Evolutionary conservation across 176 grass and related monocot species (phyloP).

Genomic region (Zoysia pacifica): DNA sequence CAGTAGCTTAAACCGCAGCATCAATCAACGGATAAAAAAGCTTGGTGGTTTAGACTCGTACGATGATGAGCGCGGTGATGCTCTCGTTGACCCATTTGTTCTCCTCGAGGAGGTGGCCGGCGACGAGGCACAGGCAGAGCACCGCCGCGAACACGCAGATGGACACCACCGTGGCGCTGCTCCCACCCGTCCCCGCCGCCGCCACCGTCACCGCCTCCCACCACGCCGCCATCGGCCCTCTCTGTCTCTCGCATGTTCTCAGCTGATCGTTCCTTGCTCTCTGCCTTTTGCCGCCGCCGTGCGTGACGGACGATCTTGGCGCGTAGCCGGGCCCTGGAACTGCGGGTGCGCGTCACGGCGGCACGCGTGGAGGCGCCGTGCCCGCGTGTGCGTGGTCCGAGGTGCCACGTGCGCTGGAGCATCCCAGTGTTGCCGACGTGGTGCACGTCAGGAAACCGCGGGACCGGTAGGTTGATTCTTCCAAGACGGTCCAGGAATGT

Average conservation of each 20-base stretch:
- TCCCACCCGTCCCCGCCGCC: slow-evolving; percentile 13
- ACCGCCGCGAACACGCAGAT: slow-evolving; percentile 76
- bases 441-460: background rate
- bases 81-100: slow-evolving; percentile 82
- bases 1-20: background rate
- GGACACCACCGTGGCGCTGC: slow-evolving; percentile 58
- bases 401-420: slow-evolving; percentile 21
- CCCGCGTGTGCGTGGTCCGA: background rate
- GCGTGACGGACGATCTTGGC: slow-evolving; percentile 26
- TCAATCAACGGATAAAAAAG: background rate
- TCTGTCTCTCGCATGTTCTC: background rate
- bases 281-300: background rate
- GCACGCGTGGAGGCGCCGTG: slow-evolving; percentile 20
- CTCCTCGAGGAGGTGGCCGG: slow-evolving; percentile 74
- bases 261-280: background rate
- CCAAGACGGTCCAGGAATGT: too few species aligned
- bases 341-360: background rate
- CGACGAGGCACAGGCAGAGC: slow-evolving; percentile 73
- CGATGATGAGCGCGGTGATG: slow-evolving; percentile 71
- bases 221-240: background rate
- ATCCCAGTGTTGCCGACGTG: background rate
- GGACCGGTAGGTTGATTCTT: too few species aligned
- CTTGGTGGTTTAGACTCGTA: slow-evolving; percentile 16
- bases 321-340: background rate
- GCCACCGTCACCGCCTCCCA: background rate